A percentile compares a stretch with the other conserved stretches of the same genome.
These are phyloP conservation scores for Thielaviopsis musarum DNA, from an alignment of 2,329 filamentous ascomycete genomes.

Conservation along the genomic window DNA sequence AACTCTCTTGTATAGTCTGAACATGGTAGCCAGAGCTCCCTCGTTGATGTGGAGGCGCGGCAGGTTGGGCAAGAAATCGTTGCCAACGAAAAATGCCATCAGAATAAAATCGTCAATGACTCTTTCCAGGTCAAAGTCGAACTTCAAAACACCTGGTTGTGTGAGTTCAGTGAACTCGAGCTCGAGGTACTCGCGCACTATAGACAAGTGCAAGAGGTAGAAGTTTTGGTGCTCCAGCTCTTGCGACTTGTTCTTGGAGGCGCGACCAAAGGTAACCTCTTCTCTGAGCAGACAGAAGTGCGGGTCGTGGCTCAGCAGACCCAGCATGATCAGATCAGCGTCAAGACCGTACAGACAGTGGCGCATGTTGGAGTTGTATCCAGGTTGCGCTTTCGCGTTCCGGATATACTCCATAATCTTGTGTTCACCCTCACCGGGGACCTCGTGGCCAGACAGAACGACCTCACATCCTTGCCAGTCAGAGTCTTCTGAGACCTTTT, in stretches of 20 bases:
- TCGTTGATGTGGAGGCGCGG: slow-evolving; percentile 97
- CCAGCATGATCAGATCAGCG: slow-evolving; percentile 96
- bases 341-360: slow-evolving; percentile 96
- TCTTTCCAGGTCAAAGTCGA: slow-evolving; percentile 82
- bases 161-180: slow-evolving; percentile 91
- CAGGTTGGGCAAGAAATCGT: slow-evolving; percentile 95
- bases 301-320: slow-evolving; percentile 88
- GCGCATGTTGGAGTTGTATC: slow-evolving; percentile 82
- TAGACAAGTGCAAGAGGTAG: slow-evolving; percentile 90
- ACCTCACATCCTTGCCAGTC: slow-evolving; percentile 97
- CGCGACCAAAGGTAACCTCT: slow-evolving; percentile 90
- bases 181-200: slow-evolving; percentile 92
- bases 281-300: slow-evolving; percentile 96
- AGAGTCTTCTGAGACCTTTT: slow-evolving; percentile 90
- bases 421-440: slow-evolving; percentile 94
- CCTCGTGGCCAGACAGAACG: slow-evolving; percentile 91
- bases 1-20: slow-evolving; percentile 84
- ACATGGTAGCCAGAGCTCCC: slow-evolving; percentile 92
- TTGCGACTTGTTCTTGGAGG: slow-evolving; percentile 76
- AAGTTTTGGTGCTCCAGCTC: slow-evolving; percentile 98
- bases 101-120: slow-evolving; percentile 99
- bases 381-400: slow-evolving; percentile 84
- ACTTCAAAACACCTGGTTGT: slow-evolving; percentile 50
- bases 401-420: slow-evolving; percentile 99
- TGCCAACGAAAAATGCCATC: slow-evolving; percentile 98